These are phyloP conservation scores for Rostrohypoxylon terebratum DNA, from an alignment of 495 filamentous ascomycete genomes.

Conservation along the genomic window DNA sequence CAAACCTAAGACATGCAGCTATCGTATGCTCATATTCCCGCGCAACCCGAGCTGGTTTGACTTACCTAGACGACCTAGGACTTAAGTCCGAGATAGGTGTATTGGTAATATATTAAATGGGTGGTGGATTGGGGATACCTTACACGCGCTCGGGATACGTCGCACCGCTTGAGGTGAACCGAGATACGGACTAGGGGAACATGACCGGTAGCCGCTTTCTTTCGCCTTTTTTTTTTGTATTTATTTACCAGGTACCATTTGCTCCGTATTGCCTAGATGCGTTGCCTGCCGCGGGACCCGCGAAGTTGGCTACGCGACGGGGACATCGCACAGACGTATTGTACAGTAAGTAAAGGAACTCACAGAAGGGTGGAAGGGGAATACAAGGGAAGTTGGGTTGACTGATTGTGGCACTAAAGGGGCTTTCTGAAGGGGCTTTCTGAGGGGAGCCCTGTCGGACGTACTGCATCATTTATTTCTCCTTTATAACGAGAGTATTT, in stretches of 20 bases:
- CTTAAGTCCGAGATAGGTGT: too few species aligned
- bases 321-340: conserved; percentile 25
- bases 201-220: conserved; percentile 4
- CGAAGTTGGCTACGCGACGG: conserved; percentile 3
- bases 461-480: not conserved
- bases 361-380: not conserved
- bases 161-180: conserved; percentile 15
- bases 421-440: too few species aligned
- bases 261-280: not conserved
- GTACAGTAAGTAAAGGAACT: not conserved
- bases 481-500: not conserved
- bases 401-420: conserved; percentile 4
- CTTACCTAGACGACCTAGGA: not conserved
- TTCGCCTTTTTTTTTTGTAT: not conserved
- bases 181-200: not conserved
- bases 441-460: not conserved
- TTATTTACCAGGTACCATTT: not conserved
- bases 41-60: conserved; percentile 13
- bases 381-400: not conserved
- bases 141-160: conserved; percentile 23
- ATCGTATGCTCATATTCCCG: conserved; percentile 17
- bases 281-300: conserved; percentile 9
- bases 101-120: not conserved
- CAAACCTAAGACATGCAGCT: conserved; percentile 42
- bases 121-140: not conserved